Evolutionary conservation across 164 flowering plant species (phyloP).

Genomic region (Stephania japonica): DNA sequence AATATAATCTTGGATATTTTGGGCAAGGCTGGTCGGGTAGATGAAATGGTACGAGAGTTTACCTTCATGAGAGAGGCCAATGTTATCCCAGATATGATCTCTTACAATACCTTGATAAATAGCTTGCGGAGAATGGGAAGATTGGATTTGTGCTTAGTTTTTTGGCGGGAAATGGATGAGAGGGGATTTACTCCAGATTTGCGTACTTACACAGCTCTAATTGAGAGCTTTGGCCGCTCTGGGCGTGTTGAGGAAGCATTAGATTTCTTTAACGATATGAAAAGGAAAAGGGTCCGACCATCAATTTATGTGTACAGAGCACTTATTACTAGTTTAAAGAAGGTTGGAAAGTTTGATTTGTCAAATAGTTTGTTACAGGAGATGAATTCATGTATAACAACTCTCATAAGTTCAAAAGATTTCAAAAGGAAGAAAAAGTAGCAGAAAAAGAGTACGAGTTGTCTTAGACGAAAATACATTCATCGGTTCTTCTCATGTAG

Average conservation of each 20-base stretch:
- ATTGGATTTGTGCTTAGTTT: conserved; percentile 43
- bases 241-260: conserved; percentile 63
- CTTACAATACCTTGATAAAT: conserved; percentile 75
- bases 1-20: conserved; percentile 59
- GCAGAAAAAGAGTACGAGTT: not conserved
- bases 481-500: not conserved
- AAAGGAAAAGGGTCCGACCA: conserved; percentile 42
- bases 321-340: conserved; percentile 47
- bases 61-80: conserved; percentile 49
- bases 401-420: conserved; percentile 54
- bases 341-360: conserved; percentile 52
- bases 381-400: conserved; percentile 42
- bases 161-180: conserved; percentile 50
- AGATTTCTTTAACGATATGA: conserved; percentile 66
- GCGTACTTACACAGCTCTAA: conserved; percentile 70
- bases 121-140: conserved; percentile 60
- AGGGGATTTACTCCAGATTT: conserved; percentile 71
- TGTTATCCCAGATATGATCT: conserved; percentile 51
- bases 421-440: conserved; percentile 42
- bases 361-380: conserved; percentile 46
- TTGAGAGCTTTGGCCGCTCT: conserved; percentile 67
- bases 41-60: conserved; percentile 66
- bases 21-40: conserved; percentile 52
- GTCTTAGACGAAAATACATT: not conserved
- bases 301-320: conserved; percentile 62